phyloP scores from a whole-genome alignment of 805 yeast genomes.

The Zygoascus flipseniorum region DNA sequence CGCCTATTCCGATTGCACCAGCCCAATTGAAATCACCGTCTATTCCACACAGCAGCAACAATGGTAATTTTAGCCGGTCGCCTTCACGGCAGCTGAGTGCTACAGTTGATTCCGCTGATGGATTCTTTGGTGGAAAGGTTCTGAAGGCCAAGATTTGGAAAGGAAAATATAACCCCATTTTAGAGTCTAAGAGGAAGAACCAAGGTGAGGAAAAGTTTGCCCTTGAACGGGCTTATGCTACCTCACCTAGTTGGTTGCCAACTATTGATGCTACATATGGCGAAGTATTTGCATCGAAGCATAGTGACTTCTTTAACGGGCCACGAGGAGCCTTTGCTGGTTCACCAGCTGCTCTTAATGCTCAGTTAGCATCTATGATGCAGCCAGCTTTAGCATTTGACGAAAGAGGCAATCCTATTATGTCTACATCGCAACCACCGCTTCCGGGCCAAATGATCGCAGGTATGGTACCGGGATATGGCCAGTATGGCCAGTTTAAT shows the following conservation, averaged over 20 bases:
- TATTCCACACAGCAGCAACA: conserved; percentile 5
- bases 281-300: conserved; percentile 36
- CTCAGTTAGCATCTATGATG: conserved; percentile 11
- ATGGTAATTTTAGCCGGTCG: conserved; percentile 16
- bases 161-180: conserved; percentile 46
- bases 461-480: conserved; percentile 14
- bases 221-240: conserved; percentile 57
- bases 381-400: conserved; percentile 9
- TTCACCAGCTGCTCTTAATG: conserved; percentile 9
- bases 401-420: conserved; percentile 14
- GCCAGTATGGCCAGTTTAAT: conserved; percentile 9
- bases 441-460: conserved; percentile 13
- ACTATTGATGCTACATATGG: conserved; percentile 48
- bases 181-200: conserved; percentile 35
- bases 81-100: conserved; percentile 14
- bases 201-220: conserved; percentile 3
- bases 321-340: conserved; percentile 3
- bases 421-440: conserved; percentile 12
- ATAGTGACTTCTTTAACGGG: neutral
- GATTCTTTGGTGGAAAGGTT: conserved; percentile 36
- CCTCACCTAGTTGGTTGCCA: conserved; percentile 72
- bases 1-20: conserved; percentile 11
- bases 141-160: conserved; percentile 25
- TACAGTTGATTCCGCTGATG: conserved; percentile 19
- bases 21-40: conserved; percentile 22